Percentiles rank a stretch among this genome's conserved stretches.
These are phyloP conservation scores for Stachybotrys chlorohalonatus DNA, from an alignment of 2,329 filamentous ascomycete species.

Conservation along the genomic window DNA sequence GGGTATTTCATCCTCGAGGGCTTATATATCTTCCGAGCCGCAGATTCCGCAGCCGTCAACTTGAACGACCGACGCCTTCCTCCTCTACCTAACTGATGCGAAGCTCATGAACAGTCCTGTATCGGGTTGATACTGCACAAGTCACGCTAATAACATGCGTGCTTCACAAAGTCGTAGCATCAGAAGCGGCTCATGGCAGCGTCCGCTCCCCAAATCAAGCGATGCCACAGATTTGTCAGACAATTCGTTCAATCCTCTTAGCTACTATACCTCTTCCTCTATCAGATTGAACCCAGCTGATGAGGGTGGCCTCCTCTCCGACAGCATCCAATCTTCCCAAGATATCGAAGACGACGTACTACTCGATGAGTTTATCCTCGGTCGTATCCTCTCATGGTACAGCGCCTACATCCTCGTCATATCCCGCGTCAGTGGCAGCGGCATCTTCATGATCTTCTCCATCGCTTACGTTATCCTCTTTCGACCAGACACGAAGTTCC, in stretches of 20 bases:
- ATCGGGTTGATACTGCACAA: neutral
- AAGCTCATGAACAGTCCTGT: no score
- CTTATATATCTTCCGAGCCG: no score
- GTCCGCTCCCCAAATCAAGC: neutral
- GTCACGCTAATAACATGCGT: neutral
- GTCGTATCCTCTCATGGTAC: conserved; percentile 52
- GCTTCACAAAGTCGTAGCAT: neutral
- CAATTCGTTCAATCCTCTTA: neutral
- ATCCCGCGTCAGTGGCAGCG: conserved; percentile 59
- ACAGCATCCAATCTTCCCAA: conserved; percentile 3
- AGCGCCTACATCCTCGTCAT: conserved; percentile 60
- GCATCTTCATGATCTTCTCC: conserved; percentile 57
- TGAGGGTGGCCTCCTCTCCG: neutral
- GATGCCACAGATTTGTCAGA: neutral
- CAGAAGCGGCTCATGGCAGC: neutral
- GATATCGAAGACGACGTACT: conserved; percentile 48
- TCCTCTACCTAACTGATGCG: no score
- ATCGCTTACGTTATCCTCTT: conserved; percentile 50
- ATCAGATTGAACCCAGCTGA: neutral
- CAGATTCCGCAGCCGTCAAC: neutral
- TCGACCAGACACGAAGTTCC: conserved; percentile 15
- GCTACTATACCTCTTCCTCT: neutral
- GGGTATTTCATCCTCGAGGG: no score
- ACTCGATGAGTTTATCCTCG: conserved; percentile 47
- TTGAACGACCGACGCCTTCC: neutral